Percentiles rank a stretch among this genome's conserved stretches.
phyloP scores from a whole-genome alignment of 2,329 filamentous ascomycete species.

The Monascus ruber region DNA sequence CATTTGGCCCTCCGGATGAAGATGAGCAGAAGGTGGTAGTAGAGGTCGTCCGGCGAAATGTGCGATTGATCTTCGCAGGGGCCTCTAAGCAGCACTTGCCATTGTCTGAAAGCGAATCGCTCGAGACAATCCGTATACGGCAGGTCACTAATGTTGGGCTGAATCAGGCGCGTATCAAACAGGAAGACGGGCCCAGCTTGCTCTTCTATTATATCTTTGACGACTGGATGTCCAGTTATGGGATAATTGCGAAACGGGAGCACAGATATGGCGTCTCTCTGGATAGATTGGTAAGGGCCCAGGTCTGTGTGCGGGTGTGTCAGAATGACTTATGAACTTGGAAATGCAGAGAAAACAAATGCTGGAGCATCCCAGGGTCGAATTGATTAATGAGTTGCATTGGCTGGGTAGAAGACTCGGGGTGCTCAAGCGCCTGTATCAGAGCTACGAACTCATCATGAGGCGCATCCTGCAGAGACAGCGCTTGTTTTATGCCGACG shows the following conservation, averaged over 20 bases:
- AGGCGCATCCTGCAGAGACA: slow-evolving; percentile 47
- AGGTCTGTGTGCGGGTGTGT: neutral
- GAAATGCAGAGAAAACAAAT: slow-evolving; percentile 39
- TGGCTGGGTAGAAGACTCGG: slow-evolving; percentile 50
- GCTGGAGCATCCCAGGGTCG: slow-evolving; percentile 39
- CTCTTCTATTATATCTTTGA: slow-evolving; percentile 58
- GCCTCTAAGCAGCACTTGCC: slow-evolving; percentile 44
- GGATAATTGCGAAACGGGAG: slow-evolving; percentile 47
- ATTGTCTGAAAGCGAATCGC: slow-evolving; percentile 35
- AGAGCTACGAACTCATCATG: slow-evolving; percentile 51
- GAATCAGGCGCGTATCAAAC: slow-evolving; percentile 25
- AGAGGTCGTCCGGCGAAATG: slow-evolving; percentile 42
- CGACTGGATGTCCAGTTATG: slow-evolving; percentile 54
- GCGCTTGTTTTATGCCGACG: slow-evolving; percentile 26
- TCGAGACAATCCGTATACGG: slow-evolving; percentile 39
- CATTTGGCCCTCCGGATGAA: slow-evolving; percentile 19
- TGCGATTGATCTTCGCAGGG: slow-evolving; percentile 50
- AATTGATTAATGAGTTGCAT: slow-evolving; percentile 42
- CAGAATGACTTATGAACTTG: neutral
- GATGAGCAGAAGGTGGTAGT: slow-evolving; percentile 18
- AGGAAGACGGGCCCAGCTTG: slow-evolving; percentile 47
- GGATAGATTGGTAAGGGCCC: slow-evolving; percentile 36
- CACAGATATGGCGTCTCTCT: slow-evolving; percentile 39
- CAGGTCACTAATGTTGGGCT: slow-evolving; percentile 20
- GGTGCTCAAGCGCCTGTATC: slow-evolving; percentile 51